Base-by-base conservation (phyloP, 2,329 filamentous ascomycete species). In the Pseudonectria buxi region DNA sequence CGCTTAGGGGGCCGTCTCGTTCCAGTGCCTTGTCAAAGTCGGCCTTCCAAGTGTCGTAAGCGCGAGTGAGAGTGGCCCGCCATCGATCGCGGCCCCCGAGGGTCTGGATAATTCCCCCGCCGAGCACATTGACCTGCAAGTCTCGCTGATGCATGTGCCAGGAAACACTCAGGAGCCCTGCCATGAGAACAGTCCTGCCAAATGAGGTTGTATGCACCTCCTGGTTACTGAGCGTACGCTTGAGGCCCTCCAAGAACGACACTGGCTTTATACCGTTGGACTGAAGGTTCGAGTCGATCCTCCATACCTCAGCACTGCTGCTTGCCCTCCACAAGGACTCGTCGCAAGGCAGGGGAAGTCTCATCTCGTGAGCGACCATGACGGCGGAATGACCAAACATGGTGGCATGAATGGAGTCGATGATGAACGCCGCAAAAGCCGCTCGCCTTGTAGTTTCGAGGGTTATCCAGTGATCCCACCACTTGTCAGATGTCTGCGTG, bases 111-210 rank as follows among this genome's bases (percentile, higher is more conserved):
- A 89, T 86, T 10, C 84, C 69, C 1, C 67, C 67, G 6, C 77
- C 88, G 0, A 96, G 72, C 1, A 88, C 88, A 56, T 82, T 90
- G 39, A 95, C 83, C 63, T 95, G 90, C 11, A 95, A 74, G 57
- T 96, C 92, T 54, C 90, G 78, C 58, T 96, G 89, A 56, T 94
- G 92, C 84, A 96, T 90, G 59, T 96, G 90, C 86, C 88, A 96
- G 54, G 85, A 92, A 22, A 96, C 87, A 47, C 87, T 95, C 15
- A 96, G 69, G 18, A 98, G 66, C 0, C 92, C 92, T 2, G 90
- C 84, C 88, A 96, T 96, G 33, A 98, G 71, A 29, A 95, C 87
- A 3, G 85, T 92, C 26, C 92, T 80, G 2, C 90, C 92, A 55
- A 96, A 98, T 0, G 87, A 83, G 57, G 95, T 95, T 3, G 92